Evolutionary conservation across 768 basidiomycete genomes (phyloP), one percentile per base, ranked within the genome.

Genomic region (Suillus alpinus): DNA sequence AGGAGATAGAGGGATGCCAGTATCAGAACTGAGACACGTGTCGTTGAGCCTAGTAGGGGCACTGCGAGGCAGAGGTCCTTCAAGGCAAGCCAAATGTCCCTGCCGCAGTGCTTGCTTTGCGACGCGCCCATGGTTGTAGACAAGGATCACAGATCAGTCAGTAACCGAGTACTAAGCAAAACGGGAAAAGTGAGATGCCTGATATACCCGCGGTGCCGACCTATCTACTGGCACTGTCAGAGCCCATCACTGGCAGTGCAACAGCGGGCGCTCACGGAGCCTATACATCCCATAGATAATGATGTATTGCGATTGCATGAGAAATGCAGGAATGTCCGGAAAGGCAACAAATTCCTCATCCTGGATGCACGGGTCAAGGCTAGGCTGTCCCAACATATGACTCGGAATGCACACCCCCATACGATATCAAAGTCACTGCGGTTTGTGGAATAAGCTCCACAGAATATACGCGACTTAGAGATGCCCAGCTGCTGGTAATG

Each of bases 331-430:
- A 50, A 71, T 72, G 63, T 86, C 85, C 50, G 74, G 68, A 57
- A 86, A 86, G 4, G 82, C 84, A 12, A 86, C 59, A 60, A 84
- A 84, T 4, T 66, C 65, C 1, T 75, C 70, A 60, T 84, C 80
- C 84, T 86, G 36, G 6, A 31, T 26, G 34, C 23, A 16, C 10
- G 31, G 46, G 41, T 40, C 39, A 49, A 20, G 9, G 18, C 47
- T 49, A 9, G 16, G 47, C 8, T 49, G 16, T 8, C 47, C 9
- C n/a, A 23, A 55, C 6, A 23, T 29, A 23, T 26, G n/a, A n/a
- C n/a, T n/a, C n/a, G n/a, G 51, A 3, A 32, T 9, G 31, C 72
- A 32, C 62, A 78, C 84, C 79, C 81, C 71, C 80, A 84, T 1
- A 80, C 63, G 29, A 86, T 69, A 20, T 79, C 68, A 62, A 85